Percentiles rank a stretch among this genome's conserved stretches.
phyloP scores from a whole-genome alignment of 2,329 filamentous ascomycete genomes.

The Penicillium sclerotigenum region DNA sequence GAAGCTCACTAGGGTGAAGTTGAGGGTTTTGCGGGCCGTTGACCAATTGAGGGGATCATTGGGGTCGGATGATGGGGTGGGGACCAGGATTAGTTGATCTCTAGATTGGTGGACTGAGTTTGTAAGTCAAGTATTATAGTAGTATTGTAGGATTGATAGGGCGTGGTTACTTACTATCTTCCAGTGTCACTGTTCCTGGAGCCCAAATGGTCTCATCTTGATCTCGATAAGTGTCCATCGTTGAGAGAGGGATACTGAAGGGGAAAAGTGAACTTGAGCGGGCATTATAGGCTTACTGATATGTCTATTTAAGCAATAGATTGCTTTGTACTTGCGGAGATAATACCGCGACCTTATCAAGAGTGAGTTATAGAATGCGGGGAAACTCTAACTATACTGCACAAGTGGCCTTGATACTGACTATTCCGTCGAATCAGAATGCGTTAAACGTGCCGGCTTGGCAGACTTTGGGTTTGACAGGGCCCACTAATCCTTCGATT shows the following conservation, averaged over 20 bases:
- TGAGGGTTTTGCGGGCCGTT: conserved; percentile 22
- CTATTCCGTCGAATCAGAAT: background rate
- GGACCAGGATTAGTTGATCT: conserved; percentile 19
- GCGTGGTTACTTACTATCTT: conserved; percentile 15
- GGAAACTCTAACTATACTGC: background rate
- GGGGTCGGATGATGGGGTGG: conserved; percentile 24
- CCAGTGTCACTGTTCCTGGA: conserved; percentile 19
- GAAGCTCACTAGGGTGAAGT: conserved; percentile 26
- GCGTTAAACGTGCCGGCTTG: background rate
- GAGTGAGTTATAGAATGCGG: background rate
- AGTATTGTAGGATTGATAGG: background rate
- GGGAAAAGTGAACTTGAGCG: background rate
- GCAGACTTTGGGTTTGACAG: background rate
- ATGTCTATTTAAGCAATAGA: background rate
- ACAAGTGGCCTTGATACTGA: background rate
- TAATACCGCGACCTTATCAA: conserved; percentile 10
- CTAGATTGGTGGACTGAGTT: conserved; percentile 7
- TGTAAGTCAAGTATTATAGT: background rate
- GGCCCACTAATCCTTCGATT: background rate
- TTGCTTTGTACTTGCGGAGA: background rate
- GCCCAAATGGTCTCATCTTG: conserved; percentile 18
- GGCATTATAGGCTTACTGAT: background rate
- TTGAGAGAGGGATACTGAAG: background rate
- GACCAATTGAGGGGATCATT: conserved; percentile 31
- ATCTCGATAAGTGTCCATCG: conserved; percentile 14